Evolutionary conservation across 768 basidiomycete genomes (phyloP), one percentile per base, ranked within the genome.

Genomic region (Erythrobasidium yunnanense): DNA sequence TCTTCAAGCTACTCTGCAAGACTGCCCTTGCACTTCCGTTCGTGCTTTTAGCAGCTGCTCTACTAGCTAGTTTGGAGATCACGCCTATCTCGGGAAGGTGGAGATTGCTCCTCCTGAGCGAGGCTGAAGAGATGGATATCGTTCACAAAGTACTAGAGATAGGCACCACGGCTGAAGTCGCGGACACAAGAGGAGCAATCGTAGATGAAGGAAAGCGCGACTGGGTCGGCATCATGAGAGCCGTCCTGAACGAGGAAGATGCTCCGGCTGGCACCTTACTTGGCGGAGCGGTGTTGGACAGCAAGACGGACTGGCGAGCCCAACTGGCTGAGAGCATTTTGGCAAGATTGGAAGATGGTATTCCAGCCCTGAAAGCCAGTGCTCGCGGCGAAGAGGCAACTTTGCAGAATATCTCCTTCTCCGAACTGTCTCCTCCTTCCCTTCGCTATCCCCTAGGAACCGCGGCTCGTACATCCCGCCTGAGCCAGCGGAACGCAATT

Each of bases 311-410:
- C 77, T 97, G 93, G 93, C 83, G 92, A 66, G 87, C 87, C 74
- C 73, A 78, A 20, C 96, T 93, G 92, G 90, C 93, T 11, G 81
- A 82, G 58, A 81, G 84, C 20, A 89, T 87, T 1, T 78, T 96
- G 22, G 83, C 87, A 18, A 79, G 80, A 60, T 81, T 99, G 27
- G 92, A 96, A 77, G 70, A 76, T 30, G 85, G 81, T 47, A 84
- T 91, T 45, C 88, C 85, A 8, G 70, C 83, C 17, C 77, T 92
- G 6, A 82, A 83, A 15, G 78, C 35, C 18, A 29, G 23, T 4
- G 18, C 22, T 35, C 17, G 49, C 35, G 33, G 34, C 32, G 23
- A 22, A 35, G 34, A 55, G 54, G 38, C 38, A 4, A 18, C 62
- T 77, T 77, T 17, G 79, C n/a, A n/a, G n/a, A n/a, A n/a, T n/a